phyloP scores from a whole-genome alignment of 2,329 filamentous ascomycete species.

The Cadophora luteo-olivacea region DNA sequence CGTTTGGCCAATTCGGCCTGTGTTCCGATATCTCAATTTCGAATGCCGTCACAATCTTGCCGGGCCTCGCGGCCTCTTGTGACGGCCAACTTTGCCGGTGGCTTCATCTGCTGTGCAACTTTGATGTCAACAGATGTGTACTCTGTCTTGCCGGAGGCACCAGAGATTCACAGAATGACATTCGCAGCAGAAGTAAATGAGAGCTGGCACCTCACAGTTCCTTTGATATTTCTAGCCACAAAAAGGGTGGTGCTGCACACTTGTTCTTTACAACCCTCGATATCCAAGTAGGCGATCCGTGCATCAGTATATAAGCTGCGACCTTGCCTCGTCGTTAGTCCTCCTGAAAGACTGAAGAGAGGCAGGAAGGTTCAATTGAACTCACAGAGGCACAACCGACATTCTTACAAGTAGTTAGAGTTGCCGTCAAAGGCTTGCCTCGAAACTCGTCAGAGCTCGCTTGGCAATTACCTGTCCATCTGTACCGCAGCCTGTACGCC shows the following conservation, averaged over 20 bases:
- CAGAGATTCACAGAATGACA: not conserved
- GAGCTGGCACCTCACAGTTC: no score
- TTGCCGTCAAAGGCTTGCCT: no score
- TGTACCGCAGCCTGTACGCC: not conserved
- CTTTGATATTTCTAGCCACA: no score
- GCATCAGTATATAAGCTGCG: not conserved
- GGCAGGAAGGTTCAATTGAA: not conserved
- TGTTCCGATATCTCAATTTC: not conserved
- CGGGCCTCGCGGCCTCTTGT: not conserved
- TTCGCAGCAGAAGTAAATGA: no score
- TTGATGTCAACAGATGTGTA: not conserved
- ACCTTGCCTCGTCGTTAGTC: not conserved
- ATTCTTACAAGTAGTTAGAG: no score
- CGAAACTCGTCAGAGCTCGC: not conserved
- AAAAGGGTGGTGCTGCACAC: no score
- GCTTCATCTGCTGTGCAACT: conserved; percentile 1
- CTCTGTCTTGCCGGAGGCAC: not conserved
- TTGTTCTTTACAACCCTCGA: not conserved
- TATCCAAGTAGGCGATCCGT: not conserved
- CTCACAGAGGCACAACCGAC: no score
- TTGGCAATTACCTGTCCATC: not conserved
- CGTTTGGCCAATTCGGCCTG: not conserved
- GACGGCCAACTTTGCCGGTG: conserved; percentile 13
- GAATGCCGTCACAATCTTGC: conserved; percentile 10
- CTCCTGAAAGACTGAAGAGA: not conserved